Conservation (phyloP, 345 rosid genomes). For the Gossypium longicalyx region DNA sequence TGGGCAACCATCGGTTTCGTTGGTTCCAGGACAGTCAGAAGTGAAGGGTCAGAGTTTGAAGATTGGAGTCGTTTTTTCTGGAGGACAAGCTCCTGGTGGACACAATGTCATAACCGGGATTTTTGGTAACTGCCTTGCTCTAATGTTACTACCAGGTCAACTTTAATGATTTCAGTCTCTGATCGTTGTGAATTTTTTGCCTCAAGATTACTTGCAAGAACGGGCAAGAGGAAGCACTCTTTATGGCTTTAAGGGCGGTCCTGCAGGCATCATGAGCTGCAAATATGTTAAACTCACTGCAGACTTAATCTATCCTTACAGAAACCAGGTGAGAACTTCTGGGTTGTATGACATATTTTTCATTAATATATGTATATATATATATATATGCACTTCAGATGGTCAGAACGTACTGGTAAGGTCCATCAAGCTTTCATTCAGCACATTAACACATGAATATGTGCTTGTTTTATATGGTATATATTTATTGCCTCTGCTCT, state of each 20-base stretch:
- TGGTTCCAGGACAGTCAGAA: slow-evolving; percentile 16
- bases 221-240: slow-evolving; percentile 64
- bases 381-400: neutral
- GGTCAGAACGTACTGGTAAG: neutral
- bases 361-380: neutral
- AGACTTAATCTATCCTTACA: slow-evolving; percentile 66
- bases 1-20: slow-evolving; percentile 79
- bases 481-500: neutral
- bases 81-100: slow-evolving; percentile 99
- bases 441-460: neutral
- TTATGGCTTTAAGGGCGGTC: slow-evolving; percentile 94
- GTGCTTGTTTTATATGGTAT: neutral
- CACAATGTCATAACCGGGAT: slow-evolving; percentile 95
- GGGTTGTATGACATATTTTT: neutral
- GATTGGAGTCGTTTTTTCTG: slow-evolving; percentile 92
- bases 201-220: slow-evolving; percentile 75
- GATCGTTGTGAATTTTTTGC: neutral
- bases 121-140: slow-evolving; percentile 45
- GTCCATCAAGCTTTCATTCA: neutral
- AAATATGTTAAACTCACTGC: slow-evolving; percentile 66
- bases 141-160: neutral
- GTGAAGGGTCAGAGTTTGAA: slow-evolving; percentile 44
- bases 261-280: slow-evolving; percentile 95
- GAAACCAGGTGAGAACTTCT: slow-evolving; percentile 62
- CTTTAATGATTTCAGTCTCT: neutral